A percentile compares a stretch with the other conserved stretches of the same genome.
Evolutionary conservation across 148 eudicot species (phyloP).

Genomic region (Amaranthus hypochondriacus): DNA sequence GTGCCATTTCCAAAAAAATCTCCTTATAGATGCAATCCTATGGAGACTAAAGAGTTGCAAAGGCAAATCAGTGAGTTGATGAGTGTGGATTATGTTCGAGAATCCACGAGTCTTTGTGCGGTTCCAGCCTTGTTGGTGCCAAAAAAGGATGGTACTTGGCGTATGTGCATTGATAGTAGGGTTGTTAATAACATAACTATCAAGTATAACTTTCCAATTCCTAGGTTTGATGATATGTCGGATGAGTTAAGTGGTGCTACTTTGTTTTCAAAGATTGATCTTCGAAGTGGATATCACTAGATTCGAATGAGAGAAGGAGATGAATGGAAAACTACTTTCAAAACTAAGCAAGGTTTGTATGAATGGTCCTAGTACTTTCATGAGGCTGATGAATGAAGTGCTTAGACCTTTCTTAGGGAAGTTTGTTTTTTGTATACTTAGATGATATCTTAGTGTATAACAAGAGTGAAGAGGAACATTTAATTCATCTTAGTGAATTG

Average conservation of each 20-base stretch:
- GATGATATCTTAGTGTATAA: background rate
- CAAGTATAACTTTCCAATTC: background rate
- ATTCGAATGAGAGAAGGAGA: background rate
- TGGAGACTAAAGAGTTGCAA: background rate
- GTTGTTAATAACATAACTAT: constrained; percentile 6
- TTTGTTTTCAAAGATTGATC: background rate
- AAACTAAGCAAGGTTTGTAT: background rate
- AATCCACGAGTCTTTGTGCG: background rate
- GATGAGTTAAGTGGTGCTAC: background rate
- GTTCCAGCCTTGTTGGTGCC: background rate
- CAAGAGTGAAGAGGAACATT: background rate
- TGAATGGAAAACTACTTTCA: constrained; percentile 1
- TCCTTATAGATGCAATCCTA: background rate
- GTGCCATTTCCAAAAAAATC: background rate
- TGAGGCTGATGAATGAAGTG: background rate
- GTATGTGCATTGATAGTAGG: background rate
- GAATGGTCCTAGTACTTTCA: background rate
- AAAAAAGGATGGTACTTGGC: background rate
- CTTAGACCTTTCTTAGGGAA: background rate
- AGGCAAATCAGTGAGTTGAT: background rate
- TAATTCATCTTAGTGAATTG: background rate
- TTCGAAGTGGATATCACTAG: background rate
- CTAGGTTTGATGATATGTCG: background rate
- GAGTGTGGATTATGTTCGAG: background rate
- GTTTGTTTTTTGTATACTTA: background rate